Evolutionary conservation across 2,329 filamentous ascomycete genomes (phyloP).

Genomic region (Alternaria sp.): DNA sequence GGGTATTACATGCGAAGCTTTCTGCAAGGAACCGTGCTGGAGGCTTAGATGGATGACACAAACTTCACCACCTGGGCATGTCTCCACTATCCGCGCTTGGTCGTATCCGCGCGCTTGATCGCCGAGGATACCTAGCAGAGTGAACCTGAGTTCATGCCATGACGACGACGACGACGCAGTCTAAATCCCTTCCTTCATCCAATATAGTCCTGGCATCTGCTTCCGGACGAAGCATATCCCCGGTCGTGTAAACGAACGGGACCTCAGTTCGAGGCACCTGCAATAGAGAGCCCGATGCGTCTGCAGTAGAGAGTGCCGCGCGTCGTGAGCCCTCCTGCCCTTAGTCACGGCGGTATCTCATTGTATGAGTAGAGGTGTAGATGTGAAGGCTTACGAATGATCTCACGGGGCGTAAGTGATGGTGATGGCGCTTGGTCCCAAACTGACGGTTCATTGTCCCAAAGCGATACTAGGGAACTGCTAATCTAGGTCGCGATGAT

Average conservation of each 20-base stretch:
- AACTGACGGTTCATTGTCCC: background rate
- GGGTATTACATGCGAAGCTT: background rate
- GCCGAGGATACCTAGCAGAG: background rate
- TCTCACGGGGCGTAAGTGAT: background rate
- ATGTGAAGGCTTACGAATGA: background rate
- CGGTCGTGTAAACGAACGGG: background rate
- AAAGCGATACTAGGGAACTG: background rate
- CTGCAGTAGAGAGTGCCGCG: background rate
- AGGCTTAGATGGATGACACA: background rate
- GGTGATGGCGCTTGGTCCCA: background rate
- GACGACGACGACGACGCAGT: background rate
- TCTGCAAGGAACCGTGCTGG: background rate
- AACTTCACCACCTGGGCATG: background rate
- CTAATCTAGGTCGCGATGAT: background rate
- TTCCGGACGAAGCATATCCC: background rate
- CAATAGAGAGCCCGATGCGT: background rate
- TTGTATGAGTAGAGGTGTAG: background rate
- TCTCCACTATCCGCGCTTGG: background rate
- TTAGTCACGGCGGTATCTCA: background rate
- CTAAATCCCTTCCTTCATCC: background rate
- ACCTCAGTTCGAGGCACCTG: background rate
- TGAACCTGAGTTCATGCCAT: background rate
- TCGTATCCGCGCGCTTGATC: background rate
- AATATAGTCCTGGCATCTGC: background rate
- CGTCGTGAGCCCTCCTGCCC: background rate